Evolutionary conservation across 495 filamentous ascomycete species (phyloP).

Genomic region (Aspergillus sparsus): DNA sequence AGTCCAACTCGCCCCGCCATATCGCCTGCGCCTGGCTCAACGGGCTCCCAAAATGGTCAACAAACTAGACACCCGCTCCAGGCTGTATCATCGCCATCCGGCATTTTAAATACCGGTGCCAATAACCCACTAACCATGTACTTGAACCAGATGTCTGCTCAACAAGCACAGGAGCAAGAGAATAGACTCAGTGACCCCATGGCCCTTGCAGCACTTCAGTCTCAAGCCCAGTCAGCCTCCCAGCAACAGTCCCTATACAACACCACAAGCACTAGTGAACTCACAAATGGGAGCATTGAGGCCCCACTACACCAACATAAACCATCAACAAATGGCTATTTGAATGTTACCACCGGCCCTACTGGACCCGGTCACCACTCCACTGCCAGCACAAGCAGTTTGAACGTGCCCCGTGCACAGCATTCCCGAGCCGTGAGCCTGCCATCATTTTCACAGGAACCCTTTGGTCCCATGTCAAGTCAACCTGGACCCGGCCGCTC

Average conservation of each 20-base stretch:
- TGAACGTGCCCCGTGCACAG: conserved; percentile 62
- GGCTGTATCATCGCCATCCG: conserved; percentile 59
- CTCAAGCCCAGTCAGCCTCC: conserved; percentile 57
- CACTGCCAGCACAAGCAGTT: conserved; percentile 67
- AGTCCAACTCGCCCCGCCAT: conserved; percentile 65
- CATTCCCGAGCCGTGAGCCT: conserved; percentile 85
- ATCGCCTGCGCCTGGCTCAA: conserved; percentile 58
- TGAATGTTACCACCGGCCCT: conserved; percentile 69
- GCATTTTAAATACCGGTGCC: conserved; percentile 71
- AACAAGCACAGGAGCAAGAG: conserved; percentile 67
- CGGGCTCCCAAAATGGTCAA: conserved; percentile 54
- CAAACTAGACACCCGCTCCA: conserved; percentile 52
- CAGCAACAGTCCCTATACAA: conserved; percentile 58
- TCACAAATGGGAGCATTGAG: conserved; percentile 56
- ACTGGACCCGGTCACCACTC: conserved; percentile 50
- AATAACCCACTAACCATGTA: conserved; percentile 96
- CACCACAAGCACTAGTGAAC: conserved; percentile 52
- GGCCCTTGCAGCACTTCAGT: conserved; percentile 56
- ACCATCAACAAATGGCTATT: conserved; percentile 52
- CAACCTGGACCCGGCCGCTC: conserved; percentile 47
- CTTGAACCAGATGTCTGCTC: conserved; percentile 78
- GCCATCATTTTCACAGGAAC: conserved; percentile 68
- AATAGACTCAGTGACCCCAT: conserved; percentile 52
- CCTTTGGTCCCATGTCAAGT: conserved; percentile 49
- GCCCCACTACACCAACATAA: conserved; percentile 56